Base-by-base conservation (phyloP, 306 rosid genomes). In the Prunus salicina region DNA sequence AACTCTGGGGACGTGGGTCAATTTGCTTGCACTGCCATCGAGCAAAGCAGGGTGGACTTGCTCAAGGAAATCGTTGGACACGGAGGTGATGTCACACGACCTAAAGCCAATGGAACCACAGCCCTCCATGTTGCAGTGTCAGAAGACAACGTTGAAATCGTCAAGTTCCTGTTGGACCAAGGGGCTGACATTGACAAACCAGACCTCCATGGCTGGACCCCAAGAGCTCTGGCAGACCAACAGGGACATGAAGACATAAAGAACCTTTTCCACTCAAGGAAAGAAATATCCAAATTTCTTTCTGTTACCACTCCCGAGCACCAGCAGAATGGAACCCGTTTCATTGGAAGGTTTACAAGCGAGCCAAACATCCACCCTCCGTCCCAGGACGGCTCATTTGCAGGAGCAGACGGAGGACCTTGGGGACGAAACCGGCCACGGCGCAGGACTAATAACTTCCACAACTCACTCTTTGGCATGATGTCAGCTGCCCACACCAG, bases 81-180 rank as follows among this genome's bases (percentile, higher is more conserved):
- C 12, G 90, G 97, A 6, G 97, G 97, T 43, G 89, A 95, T 53
- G 73, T 95, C 81, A 84, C 89, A 6, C 64, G 71, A 32, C 69
- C 88, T 12, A 85, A 12, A 28, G 55, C 4, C 75, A 82, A 64
- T 18, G 97, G 96, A 67, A 70, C 52, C 71, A 90, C 99, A 0
- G 97, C 97, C 30, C 89, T 92, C 56, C 97, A 95, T 14, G 84
- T 87, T 50, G 97, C 99, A 1, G 97, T 95, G 7, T 81, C 88
- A 0, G 97, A 92, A 66, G 96, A 73, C 78, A 91, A 89, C 25
- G 63, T 61, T 45, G 92, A 88, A 58, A 82, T 89, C 2, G 97
- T 89, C 24, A 83, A 82, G 30, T 90, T 78, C 77, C 97, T 95
- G 46, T 66, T 95, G 76, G 81, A 82, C 20, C 77, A 83, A 6